Evolutionary conservation across 441 rosid species (phyloP).

Genomic region (Gossypium lobatum): DNA sequence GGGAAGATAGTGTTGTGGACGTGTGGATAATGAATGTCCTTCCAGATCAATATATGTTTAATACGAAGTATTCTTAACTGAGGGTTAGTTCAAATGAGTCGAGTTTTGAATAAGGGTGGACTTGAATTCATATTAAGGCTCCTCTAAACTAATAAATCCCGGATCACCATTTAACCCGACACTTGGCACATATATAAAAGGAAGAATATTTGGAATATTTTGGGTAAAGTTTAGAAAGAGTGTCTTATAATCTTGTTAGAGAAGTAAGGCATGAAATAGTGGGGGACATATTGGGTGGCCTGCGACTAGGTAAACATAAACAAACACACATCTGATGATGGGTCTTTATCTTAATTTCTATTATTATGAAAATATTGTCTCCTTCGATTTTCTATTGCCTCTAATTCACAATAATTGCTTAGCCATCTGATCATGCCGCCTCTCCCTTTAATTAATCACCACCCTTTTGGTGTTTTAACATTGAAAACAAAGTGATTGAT

Average conservation of each 20-base stretch:
- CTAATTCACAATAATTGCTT: neutral
- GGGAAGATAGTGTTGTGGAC: too few species aligned
- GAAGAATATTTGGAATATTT: neutral
- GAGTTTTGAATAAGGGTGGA: too few species aligned
- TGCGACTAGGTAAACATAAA: constrained; percentile 14
- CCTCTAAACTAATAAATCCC: too few species aligned
- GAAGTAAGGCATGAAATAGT: constrained; percentile 16
- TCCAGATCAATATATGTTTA: too few species aligned
- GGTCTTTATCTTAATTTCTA: constrained; percentile 10
- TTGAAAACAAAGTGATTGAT: neutral
- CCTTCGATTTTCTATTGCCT: neutral
- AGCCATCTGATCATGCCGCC: neutral
- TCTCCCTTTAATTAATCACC: neutral
- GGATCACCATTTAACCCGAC: neutral
- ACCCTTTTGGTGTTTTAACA: neutral
- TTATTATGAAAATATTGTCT: neutral
- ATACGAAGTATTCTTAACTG: too few species aligned
- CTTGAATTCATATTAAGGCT: too few species aligned
- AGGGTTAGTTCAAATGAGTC: too few species aligned
- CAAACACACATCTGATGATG: constrained; percentile 6
- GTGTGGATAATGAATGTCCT: too few species aligned
- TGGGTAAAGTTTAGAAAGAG: neutral
- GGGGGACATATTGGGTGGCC: constrained; percentile 21
- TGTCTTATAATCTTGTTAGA: constrained; percentile 8
- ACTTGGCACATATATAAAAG: neutral